Percentiles rank a stretch among this genome's conserved stretches.
Evolutionary conservation across 371 early-diverging fungal species (phyloP).

Genomic region (Lichtheimia ramosa): DNA sequence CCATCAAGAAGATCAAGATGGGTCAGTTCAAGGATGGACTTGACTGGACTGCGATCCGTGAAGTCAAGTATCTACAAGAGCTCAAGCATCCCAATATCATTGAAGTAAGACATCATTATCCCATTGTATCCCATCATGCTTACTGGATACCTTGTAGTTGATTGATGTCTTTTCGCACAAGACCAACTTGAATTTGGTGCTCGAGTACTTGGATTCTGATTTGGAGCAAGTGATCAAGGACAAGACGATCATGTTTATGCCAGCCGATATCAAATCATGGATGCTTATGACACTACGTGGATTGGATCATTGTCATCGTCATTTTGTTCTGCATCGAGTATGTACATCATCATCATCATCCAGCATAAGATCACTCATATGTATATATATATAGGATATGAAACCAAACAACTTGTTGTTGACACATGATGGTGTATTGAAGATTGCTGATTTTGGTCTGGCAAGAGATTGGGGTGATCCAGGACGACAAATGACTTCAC

Average conservation of each 20-base stretch:
- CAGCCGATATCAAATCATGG: constrained; percentile 98
- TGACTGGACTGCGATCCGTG: constrained; percentile 96
- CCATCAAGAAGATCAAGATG: constrained; percentile 96
- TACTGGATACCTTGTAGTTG: constrained; percentile 55
- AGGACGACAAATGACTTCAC: constrained; percentile 79
- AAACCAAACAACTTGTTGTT: constrained; percentile 99
- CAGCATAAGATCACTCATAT: not conserved
- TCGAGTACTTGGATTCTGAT: constrained; percentile 96
- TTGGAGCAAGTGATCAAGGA: constrained; percentile 98
- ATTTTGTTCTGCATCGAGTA: constrained; percentile 94
- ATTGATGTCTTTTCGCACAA: constrained; percentile 95
- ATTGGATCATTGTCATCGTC: constrained; percentile 90
- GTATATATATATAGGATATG: constrained; percentile 76
- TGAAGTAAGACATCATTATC: constrained; percentile 50
- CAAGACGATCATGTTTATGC: constrained; percentile 89
- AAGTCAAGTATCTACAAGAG: constrained; percentile 96
- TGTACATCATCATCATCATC: not conserved
- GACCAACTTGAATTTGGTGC: constrained; percentile 90
- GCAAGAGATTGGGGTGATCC: constrained; percentile 93
- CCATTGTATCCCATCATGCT: not conserved
- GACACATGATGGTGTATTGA: constrained; percentile 87
- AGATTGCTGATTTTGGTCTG: constrained; percentile 99
- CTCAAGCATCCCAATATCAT: constrained; percentile 91
- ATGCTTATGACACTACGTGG: constrained; percentile 97
- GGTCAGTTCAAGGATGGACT: constrained; percentile 86